Evolutionary conservation across 768 basidiomycete genomes (phyloP).

Genomic region (Candolleomyces efflorescens): DNA sequence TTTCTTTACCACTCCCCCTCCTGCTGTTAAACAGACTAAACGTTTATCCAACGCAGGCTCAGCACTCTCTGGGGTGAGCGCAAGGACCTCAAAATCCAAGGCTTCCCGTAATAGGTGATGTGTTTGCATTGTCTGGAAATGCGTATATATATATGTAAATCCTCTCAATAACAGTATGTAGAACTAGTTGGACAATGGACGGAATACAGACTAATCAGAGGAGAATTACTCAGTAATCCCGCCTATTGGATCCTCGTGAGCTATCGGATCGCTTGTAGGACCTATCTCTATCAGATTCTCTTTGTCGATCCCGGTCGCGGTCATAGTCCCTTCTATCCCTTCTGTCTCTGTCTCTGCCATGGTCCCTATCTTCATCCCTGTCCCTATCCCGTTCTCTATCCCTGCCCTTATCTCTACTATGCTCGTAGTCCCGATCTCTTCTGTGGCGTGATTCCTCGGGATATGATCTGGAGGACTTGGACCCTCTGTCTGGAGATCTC

Average conservation of each 20-base stretch:
- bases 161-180: neutral
- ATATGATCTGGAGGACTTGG: constrained; percentile 12
- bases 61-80: neutral
- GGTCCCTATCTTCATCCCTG: constrained; percentile 8
- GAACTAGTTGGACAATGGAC: neutral
- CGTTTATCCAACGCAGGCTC: constrained; percentile 2
- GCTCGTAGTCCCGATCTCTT: constrained; percentile 16
- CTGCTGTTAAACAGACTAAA: neutral
- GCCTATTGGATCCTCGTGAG: neutral
- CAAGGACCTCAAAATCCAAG: constrained; percentile 5
- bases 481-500: constrained; percentile 42
- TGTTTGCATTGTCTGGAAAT: neutral
- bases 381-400: constrained; percentile 8
- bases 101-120: neutral
- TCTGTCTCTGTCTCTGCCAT: constrained; percentile 7
- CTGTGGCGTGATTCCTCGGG: constrained; percentile 13
- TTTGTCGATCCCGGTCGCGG: constrained; percentile 1
- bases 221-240: neutral
- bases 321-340: constrained; percentile 5
- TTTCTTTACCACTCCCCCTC: constrained; percentile 25
- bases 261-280: neutral
- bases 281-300: constrained; percentile 8
- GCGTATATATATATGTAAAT: neutral
- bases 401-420: constrained; percentile 11
- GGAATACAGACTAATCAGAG: neutral